These are phyloP conservation scores for Debaryomyces coudertii DNA, from an alignment of 1,139 yeast species.

Conservation along the genomic window DNA sequence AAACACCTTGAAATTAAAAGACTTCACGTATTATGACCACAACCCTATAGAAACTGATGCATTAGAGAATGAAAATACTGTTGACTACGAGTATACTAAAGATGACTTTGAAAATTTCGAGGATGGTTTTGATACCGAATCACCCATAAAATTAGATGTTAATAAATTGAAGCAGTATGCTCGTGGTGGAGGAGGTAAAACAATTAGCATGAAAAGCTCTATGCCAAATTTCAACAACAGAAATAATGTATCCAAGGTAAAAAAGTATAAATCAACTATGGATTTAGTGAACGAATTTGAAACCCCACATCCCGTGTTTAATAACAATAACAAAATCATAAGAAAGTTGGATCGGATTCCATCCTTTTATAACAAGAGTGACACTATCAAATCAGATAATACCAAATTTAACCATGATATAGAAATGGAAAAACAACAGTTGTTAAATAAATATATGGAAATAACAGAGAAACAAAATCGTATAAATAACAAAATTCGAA, in stretches of 20 bases:
- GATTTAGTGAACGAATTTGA: slow-evolving; percentile 23
- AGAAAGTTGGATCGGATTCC: slow-evolving; percentile 47
- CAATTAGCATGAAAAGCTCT: slow-evolving; percentile 23
- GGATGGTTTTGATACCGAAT: slow-evolving; percentile 31
- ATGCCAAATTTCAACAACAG: slow-evolving; percentile 28
- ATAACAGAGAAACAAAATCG: slow-evolving; percentile 25
- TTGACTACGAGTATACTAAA: slow-evolving; percentile 40
- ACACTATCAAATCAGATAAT: slow-evolving; percentile 16
- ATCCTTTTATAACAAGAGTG: slow-evolving; percentile 36
- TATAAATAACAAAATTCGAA: slow-evolving; percentile 14
- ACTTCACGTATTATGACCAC: slow-evolving; percentile 24
- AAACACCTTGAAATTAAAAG: slow-evolving; percentile 36
- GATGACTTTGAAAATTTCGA: slow-evolving; percentile 47
- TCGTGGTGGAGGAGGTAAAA: slow-evolving; percentile 3
- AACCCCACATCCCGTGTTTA: slow-evolving; percentile 30
- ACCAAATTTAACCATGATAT: slow-evolving; percentile 22
- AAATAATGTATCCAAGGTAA: slow-evolving; percentile 19
- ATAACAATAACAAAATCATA: slow-evolving; percentile 38
- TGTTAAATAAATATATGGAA: slow-evolving; percentile 34
- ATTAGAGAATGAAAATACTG: slow-evolving; percentile 37
- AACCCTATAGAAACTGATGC: slow-evolving; percentile 29
- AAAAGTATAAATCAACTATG: slow-evolving; percentile 39
- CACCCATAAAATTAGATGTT: slow-evolving; percentile 17
- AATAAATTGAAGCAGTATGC: slow-evolving; percentile 16
- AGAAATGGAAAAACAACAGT: slow-evolving; percentile 26